Conservation (phyloP, 306 rosid genomes). For the Vigna hirtella region DNA sequence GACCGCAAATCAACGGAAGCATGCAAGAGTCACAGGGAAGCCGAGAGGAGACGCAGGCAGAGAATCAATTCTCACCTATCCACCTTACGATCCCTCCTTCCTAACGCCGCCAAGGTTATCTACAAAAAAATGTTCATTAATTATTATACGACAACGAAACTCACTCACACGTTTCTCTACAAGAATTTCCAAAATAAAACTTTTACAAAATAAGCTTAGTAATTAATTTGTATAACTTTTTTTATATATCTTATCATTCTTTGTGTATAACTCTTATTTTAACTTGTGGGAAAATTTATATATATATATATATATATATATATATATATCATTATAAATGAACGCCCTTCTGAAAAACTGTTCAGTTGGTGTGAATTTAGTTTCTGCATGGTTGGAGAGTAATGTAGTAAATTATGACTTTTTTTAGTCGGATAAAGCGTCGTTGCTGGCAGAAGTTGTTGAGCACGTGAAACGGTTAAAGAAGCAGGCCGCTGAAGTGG, state of each 20-base stretch:
- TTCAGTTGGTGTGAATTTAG: background rate
- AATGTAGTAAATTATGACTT: slow-evolving; percentile 24
- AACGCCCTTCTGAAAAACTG: too few relatives aligned
- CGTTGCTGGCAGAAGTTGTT: slow-evolving; percentile 87
- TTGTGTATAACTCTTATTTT: too few relatives aligned
- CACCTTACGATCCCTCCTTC: slow-evolving; percentile 84
- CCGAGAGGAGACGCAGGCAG: slow-evolving; percentile 93
- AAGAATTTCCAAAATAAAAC: too few relatives aligned
- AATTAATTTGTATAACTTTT: too few relatives aligned
- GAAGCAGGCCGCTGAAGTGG: slow-evolving; percentile 61
- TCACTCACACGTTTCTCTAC: too few relatives aligned
- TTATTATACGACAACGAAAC: too few relatives aligned
- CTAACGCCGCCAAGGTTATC: slow-evolving; percentile 65
- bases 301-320: too few relatives aligned
- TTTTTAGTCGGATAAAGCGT: slow-evolving; percentile 79
- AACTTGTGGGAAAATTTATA: too few relatives aligned
- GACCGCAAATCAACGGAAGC: slow-evolving; percentile 67
- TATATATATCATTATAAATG: too few relatives aligned
- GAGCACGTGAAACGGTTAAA: slow-evolving; percentile 70
- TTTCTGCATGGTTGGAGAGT: slow-evolving; percentile 37
- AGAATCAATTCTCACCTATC: slow-evolving; percentile 90
- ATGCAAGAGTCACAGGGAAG: slow-evolving; percentile 87
- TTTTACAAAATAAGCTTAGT: too few relatives aligned
- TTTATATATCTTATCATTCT: too few relatives aligned
- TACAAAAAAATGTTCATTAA: too few relatives aligned